Evolutionary conservation across 2,329 filamentous ascomycete genomes (phyloP).

Genomic region (Hymenoscyphus albidus): DNA sequence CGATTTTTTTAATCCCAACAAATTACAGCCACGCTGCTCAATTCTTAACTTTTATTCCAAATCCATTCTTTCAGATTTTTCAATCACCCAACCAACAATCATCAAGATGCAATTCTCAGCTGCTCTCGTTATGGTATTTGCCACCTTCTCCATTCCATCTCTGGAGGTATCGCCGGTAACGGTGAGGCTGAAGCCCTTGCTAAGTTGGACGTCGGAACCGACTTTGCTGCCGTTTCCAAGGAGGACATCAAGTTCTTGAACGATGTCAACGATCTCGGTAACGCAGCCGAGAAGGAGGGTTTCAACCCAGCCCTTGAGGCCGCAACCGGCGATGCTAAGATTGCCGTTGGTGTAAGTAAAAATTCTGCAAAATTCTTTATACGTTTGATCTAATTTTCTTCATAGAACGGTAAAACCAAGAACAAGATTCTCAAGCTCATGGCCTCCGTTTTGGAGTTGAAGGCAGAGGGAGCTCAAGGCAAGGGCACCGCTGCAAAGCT

Average conservation of each 20-base stretch:
- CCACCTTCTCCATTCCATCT: slow-evolving; percentile 38
- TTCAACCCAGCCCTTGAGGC: slow-evolving; percentile 51
- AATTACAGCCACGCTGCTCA: slow-evolving; percentile 10
- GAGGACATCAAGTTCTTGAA: slow-evolving; percentile 20
- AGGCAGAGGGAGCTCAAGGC: slow-evolving; percentile 49
- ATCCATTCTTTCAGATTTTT: neutral
- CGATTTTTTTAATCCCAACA: slow-evolving; percentile 5
- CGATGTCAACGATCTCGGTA: slow-evolving; percentile 29
- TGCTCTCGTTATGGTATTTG: slow-evolving; percentile 6
- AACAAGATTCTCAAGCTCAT: slow-evolving; percentile 57
- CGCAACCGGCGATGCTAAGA: slow-evolving; percentile 36
- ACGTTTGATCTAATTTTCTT: neutral
- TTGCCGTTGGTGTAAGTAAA: slow-evolving; percentile 38
- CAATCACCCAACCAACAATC: neutral
- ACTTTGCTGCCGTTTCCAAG: slow-evolving; percentile 16
- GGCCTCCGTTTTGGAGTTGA: slow-evolving; percentile 46
- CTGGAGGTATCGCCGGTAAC: slow-evolving; percentile 48
- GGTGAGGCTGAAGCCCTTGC: slow-evolving; percentile 46
- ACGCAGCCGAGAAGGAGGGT: slow-evolving; percentile 38
- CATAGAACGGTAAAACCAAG: slow-evolving; percentile 46
- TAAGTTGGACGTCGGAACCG: slow-evolving; percentile 15
- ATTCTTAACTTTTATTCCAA: slow-evolving; percentile 1
- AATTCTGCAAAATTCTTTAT: too few relatives aligned
- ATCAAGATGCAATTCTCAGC: slow-evolving; percentile 13
- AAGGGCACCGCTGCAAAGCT: slow-evolving; percentile 43